Base-by-base conservation (phyloP, 768 basidiomycete genomes). In the Phanerochaete carnosa region DNA sequence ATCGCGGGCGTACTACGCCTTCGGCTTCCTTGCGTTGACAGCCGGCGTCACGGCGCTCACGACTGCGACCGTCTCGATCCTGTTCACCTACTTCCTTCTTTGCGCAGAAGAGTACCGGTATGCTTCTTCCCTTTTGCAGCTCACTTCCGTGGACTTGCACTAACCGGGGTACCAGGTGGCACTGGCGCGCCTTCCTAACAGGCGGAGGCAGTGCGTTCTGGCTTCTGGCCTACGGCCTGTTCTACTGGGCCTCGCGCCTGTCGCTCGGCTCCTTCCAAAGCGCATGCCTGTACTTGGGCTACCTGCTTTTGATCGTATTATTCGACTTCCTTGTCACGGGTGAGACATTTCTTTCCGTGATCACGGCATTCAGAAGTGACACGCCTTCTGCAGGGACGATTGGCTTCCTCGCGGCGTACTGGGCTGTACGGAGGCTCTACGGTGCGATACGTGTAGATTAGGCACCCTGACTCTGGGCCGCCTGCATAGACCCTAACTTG, bases 51-150 rank as follows among this genome's bases (percentile, higher is more conserved):
- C 95, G 28, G 81, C 82, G 52, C 76, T 98, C 30, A 97, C 94
- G 16, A 90, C 94, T 0, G 95, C 94, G 3, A 96, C 95, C 0
- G 90, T 95, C 43, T 85, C 92, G 4, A 92, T 98, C 63, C 80
- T 92, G 16, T 92, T 92, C 72, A 88, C 88, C 3, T 95, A 98
- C 75, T 97, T 98, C 75, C 80, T 86, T 55, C 81, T 98, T 16
- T 98, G 95, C 63, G 90, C 94, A 6, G 96, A 98, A 73, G 95
- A 98, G 68, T 98, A 97, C 72, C 79, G 92, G 89, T 92, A 57
- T 59, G 81, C 6, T 29, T 6, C 51, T 9, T 32, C 16, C 30
- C n/a, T 33, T 16, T n/a, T n/a, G 29, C 51, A 33, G 29, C 4
- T 16, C 7, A 11, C 28, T 11, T 49, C 9, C 46, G 16, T 23